Percentiles rank a stretch among this genome's conserved stretches.
Conservation (phyloP, 768 basidiomycete species). For the Lanmaoa rubissima region DNA sequence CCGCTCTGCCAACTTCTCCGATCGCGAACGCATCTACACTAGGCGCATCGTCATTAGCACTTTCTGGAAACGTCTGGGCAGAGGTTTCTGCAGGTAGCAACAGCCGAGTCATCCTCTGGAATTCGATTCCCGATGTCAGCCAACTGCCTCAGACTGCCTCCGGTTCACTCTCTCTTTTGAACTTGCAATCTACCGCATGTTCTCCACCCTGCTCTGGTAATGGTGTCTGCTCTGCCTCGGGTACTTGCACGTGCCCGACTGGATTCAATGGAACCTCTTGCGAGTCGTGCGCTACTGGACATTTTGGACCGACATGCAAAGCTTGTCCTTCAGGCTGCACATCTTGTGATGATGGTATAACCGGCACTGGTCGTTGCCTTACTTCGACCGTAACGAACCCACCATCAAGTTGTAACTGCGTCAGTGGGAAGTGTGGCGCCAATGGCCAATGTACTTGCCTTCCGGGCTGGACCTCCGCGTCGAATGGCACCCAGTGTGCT, state of each 20-base stretch:
- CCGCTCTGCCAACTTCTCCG: constrained; percentile 51
- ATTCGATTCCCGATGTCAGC: constrained; percentile 69
- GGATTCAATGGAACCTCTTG: constrained; percentile 81
- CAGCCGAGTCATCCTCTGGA: constrained; percentile 70
- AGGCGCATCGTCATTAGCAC: constrained; percentile 56
- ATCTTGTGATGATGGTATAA: constrained; percentile 75
- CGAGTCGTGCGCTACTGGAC: constrained; percentile 70
- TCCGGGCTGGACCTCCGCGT: constrained; percentile 67
- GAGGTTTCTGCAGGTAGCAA: constrained; percentile 56
- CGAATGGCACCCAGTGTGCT: constrained; percentile 75
- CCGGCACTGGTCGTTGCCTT: constrained; percentile 75
- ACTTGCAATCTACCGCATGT: constrained; percentile 72
- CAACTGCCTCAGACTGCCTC: constrained; percentile 57
- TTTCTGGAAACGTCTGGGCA: constrained; percentile 70
- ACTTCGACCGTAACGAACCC: constrained; percentile 45
- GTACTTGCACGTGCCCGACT: constrained; percentile 66
- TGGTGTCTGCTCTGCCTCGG: constrained; percentile 68
- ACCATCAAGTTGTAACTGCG: constrained; percentile 73
- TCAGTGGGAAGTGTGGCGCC: constrained; percentile 72
- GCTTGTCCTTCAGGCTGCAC: constrained; percentile 68
- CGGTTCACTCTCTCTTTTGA: constrained; percentile 57
- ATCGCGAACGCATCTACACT: constrained; percentile 48
- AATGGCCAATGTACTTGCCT: constrained; percentile 75
- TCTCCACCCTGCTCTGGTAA: constrained; percentile 71
- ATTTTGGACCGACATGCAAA: constrained; percentile 73